phyloP scores from a whole-genome alignment of 2,329 filamentous ascomycete species.

The Sporothrix dimorphospora region DNA sequence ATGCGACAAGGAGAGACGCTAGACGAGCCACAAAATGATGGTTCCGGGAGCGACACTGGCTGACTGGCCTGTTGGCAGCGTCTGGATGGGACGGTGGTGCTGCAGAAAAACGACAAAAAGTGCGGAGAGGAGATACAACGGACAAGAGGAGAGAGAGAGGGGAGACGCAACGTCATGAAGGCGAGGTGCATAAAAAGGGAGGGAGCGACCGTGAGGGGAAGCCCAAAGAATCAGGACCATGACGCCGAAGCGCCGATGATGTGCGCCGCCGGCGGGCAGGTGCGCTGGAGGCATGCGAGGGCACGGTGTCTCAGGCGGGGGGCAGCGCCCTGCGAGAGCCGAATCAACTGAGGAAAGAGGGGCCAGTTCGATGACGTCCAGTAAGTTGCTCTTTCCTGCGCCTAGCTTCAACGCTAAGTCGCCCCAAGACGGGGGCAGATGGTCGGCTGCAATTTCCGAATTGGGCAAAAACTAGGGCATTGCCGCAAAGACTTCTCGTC shows the following conservation, averaged over 20 bases:
- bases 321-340: neutral
- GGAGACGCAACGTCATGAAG: neutral
- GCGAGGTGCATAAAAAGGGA: neutral
- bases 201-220: constrained; percentile 1
- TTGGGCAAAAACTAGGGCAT: neutral
- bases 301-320: neutral
- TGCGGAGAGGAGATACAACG: neutral
- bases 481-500: neutral
- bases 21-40: neutral
- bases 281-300: neutral
- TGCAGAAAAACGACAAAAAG: constrained; percentile 4
- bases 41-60: neutral
- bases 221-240: neutral
- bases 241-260: constrained; percentile 16
- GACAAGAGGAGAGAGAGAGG: neutral
- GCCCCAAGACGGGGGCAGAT: neutral
- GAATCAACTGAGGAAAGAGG: constrained; percentile 13
- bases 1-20: constrained; percentile 3
- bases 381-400: neutral
- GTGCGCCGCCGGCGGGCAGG: constrained; percentile 7
- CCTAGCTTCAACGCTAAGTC: constrained; percentile 6
- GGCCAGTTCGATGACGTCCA: constrained; percentile 25
- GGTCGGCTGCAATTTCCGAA: constrained; percentile 18
- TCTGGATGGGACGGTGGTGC: neutral
- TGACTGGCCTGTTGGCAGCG: neutral